phyloP scores from a whole-genome alignment of 129 eudicot species.

The Escallonia herrerae region DNA sequence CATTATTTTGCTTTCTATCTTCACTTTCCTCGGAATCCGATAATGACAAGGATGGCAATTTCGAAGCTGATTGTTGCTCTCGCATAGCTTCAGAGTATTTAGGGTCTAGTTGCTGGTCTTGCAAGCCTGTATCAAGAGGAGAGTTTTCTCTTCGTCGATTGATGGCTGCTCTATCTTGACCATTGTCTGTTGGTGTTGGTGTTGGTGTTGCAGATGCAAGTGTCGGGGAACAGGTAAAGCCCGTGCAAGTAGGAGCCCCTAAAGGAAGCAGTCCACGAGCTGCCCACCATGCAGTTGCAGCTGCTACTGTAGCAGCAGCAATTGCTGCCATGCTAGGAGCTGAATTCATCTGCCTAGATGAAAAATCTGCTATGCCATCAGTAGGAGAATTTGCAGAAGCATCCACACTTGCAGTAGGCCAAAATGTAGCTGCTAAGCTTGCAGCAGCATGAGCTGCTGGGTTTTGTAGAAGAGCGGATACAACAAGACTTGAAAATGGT shows the following conservation, averaged over 20 bases:
- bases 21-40: constrained; percentile 53
- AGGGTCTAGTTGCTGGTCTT: constrained; percentile 37
- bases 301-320: constrained; percentile 96
- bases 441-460: constrained; percentile 99
- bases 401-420: constrained; percentile 56
- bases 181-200: constrained; percentile 15
- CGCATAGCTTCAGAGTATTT: constrained; percentile 36
- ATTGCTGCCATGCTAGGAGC: constrained; percentile 74
- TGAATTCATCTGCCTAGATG: constrained; percentile 25
- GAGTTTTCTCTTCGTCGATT: constrained; percentile 32
- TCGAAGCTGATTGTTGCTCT: constrained; percentile 30
- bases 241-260: constrained; percentile 51
- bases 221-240: constrained; percentile 13
- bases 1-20: constrained; percentile 30
- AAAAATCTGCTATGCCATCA: constrained; percentile 16
- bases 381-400: constrained; percentile 36
- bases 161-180: constrained; percentile 27
- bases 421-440: constrained; percentile 62
- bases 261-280: constrained; percentile 80
- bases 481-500: constrained; percentile 62
- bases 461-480: constrained; percentile 74
- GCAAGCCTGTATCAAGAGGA: constrained; percentile 24
- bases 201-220: constrained; percentile 29
- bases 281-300: constrained; percentile 99
- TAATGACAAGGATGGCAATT: constrained; percentile 39